These are phyloP conservation scores for Neonectria ditissima DNA, from an alignment of 2,329 filamentous ascomycete genomes.

Conservation along the genomic window DNA sequence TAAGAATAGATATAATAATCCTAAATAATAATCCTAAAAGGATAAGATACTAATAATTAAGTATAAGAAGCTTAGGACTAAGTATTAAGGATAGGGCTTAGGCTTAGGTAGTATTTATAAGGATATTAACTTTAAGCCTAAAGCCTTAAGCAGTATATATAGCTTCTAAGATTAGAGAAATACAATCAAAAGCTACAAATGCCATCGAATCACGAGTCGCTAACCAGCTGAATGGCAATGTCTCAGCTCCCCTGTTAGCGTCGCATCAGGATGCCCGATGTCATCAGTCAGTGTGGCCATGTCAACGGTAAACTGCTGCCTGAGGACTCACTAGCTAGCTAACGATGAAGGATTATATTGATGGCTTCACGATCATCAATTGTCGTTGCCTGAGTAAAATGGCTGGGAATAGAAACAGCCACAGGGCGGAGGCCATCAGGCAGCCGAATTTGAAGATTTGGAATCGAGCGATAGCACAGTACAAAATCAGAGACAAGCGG, in stretches of 20 bases:
- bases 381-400: neutral
- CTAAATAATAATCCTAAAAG: no score
- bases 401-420: neutral
- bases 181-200: neutral
- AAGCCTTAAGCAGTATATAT: slow-evolving; percentile 38
- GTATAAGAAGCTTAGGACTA: no score
- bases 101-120: no score
- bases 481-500: neutral
- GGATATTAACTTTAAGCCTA: no score
- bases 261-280: neutral
- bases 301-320: slow-evolving; percentile 11
- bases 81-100: no score
- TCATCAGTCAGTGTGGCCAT: slow-evolving; percentile 6
- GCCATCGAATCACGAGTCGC: neutral
- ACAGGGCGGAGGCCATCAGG: neutral
- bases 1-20: no score
- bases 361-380: no score
- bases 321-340: no score
- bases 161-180: slow-evolving; percentile 24
- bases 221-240: neutral
- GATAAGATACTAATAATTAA: no score
- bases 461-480: neutral
- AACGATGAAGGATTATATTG: no score
- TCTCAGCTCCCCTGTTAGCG: neutral
- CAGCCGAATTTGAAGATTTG: neutral